phyloP scores from a whole-genome alignment of 2,329 filamentous ascomycete species.

The Torrubiella hemipterigena region DNA sequence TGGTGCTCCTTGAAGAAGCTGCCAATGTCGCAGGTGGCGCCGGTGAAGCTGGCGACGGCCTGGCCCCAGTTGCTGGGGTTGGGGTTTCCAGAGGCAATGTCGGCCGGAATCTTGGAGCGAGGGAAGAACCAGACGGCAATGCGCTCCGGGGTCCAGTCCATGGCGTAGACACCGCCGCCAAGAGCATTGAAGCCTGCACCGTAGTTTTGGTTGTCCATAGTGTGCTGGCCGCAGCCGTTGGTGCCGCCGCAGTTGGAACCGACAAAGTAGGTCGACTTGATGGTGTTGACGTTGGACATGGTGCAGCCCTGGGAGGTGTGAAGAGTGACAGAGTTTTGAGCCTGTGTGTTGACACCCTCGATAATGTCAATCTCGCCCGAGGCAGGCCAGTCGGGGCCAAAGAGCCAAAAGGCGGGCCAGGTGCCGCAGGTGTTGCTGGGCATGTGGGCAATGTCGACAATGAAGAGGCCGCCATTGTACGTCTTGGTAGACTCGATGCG shows the following conservation, averaged over 20 bases:
- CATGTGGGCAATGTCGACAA: slow-evolving; percentile 66
- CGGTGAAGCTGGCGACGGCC: slow-evolving; percentile 56
- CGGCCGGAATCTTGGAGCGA: slow-evolving; percentile 48
- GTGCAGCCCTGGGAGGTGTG: slow-evolving; percentile 52
- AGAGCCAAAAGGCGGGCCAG: slow-evolving; percentile 64
- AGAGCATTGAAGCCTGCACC: slow-evolving; percentile 60
- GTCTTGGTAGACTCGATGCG: slow-evolving; percentile 54
- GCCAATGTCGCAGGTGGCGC: slow-evolving; percentile 58
- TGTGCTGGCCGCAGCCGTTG: slow-evolving; percentile 47
- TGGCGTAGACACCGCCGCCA: slow-evolving; percentile 59
- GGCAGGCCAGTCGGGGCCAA: slow-evolving; percentile 58
- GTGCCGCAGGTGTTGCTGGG: slow-evolving; percentile 58
- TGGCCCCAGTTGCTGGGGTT: slow-evolving; percentile 56
- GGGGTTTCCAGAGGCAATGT: slow-evolving; percentile 48
- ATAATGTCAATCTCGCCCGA: slow-evolving; percentile 71
- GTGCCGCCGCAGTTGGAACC: slow-evolving; percentile 44
- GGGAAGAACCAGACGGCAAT: slow-evolving; percentile 81
- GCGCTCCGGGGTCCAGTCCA: slow-evolving; percentile 60
- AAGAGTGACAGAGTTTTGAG: slow-evolving; percentile 50
- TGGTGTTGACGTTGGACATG: slow-evolving; percentile 36
- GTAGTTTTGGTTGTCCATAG: slow-evolving; percentile 41
- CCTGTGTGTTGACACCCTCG: slow-evolving; percentile 59
- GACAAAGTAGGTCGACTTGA: slow-evolving; percentile 32
- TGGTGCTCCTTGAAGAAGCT: slow-evolving; percentile 58
- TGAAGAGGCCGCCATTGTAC: slow-evolving; percentile 58